These are phyloP conservation scores for Penicillium sp. DNA, from an alignment of 2,329 filamentous ascomycete species.

Conservation along the genomic window DNA sequence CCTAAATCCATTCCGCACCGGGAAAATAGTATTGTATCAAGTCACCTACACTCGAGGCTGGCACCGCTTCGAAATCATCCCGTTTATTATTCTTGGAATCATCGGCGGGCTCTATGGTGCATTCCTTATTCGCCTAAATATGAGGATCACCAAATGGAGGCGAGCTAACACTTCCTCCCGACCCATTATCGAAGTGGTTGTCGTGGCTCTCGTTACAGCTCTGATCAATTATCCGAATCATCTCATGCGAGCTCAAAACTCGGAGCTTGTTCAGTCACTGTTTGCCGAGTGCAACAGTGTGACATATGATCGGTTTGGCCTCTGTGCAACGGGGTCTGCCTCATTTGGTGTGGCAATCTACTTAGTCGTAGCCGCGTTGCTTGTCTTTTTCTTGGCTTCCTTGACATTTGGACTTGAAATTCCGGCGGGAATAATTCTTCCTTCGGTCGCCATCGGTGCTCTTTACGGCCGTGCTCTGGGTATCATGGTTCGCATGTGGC, in stretches of 20 bases:
- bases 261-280: conserved; percentile 85
- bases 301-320: conserved; percentile 79
- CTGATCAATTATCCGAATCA: conserved; percentile 93
- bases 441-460: conserved; percentile 93
- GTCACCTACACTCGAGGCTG: conserved; percentile 88
- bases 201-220: conserved; percentile 78
- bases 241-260: conserved; percentile 91
- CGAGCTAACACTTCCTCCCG: conserved; percentile 67
- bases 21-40: conserved; percentile 93
- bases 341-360: conserved; percentile 80
- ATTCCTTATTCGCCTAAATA: conserved; percentile 92
- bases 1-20: conserved; percentile 90
- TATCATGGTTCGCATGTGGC: conserved; percentile 85
- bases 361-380: conserved; percentile 74
- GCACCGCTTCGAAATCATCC: conserved; percentile 91
- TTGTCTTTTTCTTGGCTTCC: conserved; percentile 81
- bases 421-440: conserved; percentile 91
- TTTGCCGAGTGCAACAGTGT: conserved; percentile 87
- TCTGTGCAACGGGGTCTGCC: conserved; percentile 83
- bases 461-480: conserved; percentile 86
- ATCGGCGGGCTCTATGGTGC: conserved; percentile 92
- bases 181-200: conserved; percentile 74
- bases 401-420: conserved; percentile 93
- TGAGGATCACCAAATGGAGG: conserved; percentile 79
- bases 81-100: conserved; percentile 82